These are phyloP conservation scores for Didymella sp. DNA, from an alignment of 2,329 filamentous ascomycete genomes.

Conservation along the genomic window DNA sequence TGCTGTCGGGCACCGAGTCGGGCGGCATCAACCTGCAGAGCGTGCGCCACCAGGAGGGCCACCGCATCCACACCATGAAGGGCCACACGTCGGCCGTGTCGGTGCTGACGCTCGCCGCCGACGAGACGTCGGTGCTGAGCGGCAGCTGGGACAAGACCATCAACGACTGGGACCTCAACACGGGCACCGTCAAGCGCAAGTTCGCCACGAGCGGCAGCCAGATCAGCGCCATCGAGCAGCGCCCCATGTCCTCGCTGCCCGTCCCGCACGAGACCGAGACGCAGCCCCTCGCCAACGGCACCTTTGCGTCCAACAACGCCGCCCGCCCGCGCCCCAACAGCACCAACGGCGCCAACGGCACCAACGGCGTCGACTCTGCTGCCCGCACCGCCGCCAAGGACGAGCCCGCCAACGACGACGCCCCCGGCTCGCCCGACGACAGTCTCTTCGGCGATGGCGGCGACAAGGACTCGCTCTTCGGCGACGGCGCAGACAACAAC, in stretches of 20 bases:
- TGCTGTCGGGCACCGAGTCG: slow-evolving; percentile 87
- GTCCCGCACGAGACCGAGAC: slow-evolving; percentile 76
- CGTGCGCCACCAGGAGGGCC: slow-evolving; percentile 92
- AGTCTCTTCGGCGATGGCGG: slow-evolving; percentile 85
- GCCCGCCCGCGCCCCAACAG: slow-evolving; percentile 56
- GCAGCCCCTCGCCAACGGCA: slow-evolving; percentile 63
- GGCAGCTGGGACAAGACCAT: slow-evolving; percentile 97
- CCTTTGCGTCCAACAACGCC: slow-evolving; percentile 77
- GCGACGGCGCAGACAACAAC: slow-evolving; percentile 65
- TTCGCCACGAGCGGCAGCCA: slow-evolving; percentile 83
- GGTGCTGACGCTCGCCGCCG: slow-evolving; percentile 78
- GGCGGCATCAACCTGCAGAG: slow-evolving; percentile 93
- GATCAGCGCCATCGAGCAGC: slow-evolving; percentile 85
- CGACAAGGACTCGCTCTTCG: slow-evolving; percentile 78
- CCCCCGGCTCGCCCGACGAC: slow-evolving; percentile 70
- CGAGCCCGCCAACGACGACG: slow-evolving; percentile 60
- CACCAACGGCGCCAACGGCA: background rate
- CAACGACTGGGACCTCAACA: slow-evolving; percentile 94
- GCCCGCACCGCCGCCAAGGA: background rate
- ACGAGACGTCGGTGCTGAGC: slow-evolving; percentile 86
- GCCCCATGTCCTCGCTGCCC: slow-evolving; percentile 76
- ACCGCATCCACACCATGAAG: slow-evolving; percentile 79
- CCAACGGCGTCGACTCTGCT: background rate
- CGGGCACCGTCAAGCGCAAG: slow-evolving; percentile 74
- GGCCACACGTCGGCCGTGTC: slow-evolving; percentile 92